Percentiles rank a stretch among this genome's conserved stretches.
These are phyloP conservation scores for Plenodomus biglobosus DNA, from an alignment of 2,329 filamentous ascomycete genomes.

Conservation along the genomic window DNA sequence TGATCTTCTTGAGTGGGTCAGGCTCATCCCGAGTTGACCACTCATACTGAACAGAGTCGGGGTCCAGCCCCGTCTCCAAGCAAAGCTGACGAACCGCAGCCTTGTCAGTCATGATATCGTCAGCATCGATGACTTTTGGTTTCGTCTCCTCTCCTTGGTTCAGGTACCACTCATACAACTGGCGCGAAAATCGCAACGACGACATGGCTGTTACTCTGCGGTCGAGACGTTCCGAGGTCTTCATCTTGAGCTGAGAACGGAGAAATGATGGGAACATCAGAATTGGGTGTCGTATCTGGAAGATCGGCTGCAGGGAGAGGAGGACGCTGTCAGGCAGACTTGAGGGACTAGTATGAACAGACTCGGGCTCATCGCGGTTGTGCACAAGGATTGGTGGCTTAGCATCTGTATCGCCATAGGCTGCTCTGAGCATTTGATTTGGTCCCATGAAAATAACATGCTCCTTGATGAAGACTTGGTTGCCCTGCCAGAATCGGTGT, in stretches of 20 bases:
- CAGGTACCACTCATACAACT: slow-evolving; percentile 17
- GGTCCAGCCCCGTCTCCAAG: slow-evolving; percentile 8
- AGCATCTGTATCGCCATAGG: slow-evolving; percentile 4
- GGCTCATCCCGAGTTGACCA: slow-evolving; percentile 11
- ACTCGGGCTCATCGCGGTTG: slow-evolving; percentile 3
- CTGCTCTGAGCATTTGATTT: slow-evolving; percentile 9
- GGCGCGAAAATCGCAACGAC: slow-evolving; percentile 2
- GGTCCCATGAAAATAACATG: slow-evolving; percentile 11
- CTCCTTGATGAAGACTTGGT: slow-evolving; percentile 18
- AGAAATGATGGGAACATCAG: slow-evolving; percentile 20
- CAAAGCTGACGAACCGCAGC: slow-evolving; percentile 13
- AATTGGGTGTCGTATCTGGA: slow-evolving; percentile 19
- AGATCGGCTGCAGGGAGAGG: slow-evolving; percentile 14
- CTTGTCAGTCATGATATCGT: slow-evolving; percentile 16
- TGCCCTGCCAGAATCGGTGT: slow-evolving; percentile 5
- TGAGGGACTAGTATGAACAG: slow-evolving; percentile 13
- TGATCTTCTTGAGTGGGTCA: slow-evolving; percentile 4
- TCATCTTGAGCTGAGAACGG: slow-evolving; percentile 6
- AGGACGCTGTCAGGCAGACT: slow-evolving; percentile 16
- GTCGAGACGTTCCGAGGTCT: background rate
- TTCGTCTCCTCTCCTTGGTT: background rate
- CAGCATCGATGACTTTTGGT: slow-evolving; percentile 18
- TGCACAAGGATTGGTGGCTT: slow-evolving; percentile 2
- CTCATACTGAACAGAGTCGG: slow-evolving; percentile 13
- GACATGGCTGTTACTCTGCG: background rate